These are phyloP conservation scores for Carnegiea gigantea DNA, from an alignment of 179 eudicot genomes.

Conservation along the genomic window DNA sequence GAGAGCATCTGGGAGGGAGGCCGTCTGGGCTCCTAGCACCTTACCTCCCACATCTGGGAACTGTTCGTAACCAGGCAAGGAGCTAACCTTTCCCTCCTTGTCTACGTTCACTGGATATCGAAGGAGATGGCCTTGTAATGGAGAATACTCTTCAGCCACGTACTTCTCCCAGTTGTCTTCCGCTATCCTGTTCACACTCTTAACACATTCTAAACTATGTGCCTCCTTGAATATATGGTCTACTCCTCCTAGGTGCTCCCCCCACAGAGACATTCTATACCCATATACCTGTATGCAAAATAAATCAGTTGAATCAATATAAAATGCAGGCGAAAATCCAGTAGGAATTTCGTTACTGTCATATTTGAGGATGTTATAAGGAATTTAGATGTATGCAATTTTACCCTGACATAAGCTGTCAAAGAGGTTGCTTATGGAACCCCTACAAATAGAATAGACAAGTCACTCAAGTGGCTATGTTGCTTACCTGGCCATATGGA, in stretches of 20 bases:
- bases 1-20: slow-evolving; percentile 63
- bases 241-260: slow-evolving; percentile 57
- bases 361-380: too few relatives aligned
- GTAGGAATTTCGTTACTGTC: too few relatives aligned
- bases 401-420: neutral
- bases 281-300: slow-evolving; percentile 47
- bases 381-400: too few relatives aligned
- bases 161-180: slow-evolving; percentile 55
- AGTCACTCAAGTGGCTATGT: neutral
- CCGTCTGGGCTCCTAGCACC: slow-evolving; percentile 54
- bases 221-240: slow-evolving; percentile 45
- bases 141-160: slow-evolving; percentile 36
- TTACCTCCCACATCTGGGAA: slow-evolving; percentile 78
- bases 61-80: slow-evolving; percentile 45
- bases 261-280: slow-evolving; percentile 77
- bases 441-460: too few relatives aligned
- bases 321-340: neutral
- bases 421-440: neutral
- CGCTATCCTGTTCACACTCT: slow-evolving; percentile 46
- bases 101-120: slow-evolving; percentile 50
- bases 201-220: slow-evolving; percentile 43
- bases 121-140: slow-evolving; percentile 60
- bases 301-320: neutral
- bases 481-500: slow-evolving; percentile 66
- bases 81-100: slow-evolving; percentile 43